Evolutionary conservation across 2,329 filamentous ascomycete species (phyloP).

Genomic region (Botryotinia calthae): DNA sequence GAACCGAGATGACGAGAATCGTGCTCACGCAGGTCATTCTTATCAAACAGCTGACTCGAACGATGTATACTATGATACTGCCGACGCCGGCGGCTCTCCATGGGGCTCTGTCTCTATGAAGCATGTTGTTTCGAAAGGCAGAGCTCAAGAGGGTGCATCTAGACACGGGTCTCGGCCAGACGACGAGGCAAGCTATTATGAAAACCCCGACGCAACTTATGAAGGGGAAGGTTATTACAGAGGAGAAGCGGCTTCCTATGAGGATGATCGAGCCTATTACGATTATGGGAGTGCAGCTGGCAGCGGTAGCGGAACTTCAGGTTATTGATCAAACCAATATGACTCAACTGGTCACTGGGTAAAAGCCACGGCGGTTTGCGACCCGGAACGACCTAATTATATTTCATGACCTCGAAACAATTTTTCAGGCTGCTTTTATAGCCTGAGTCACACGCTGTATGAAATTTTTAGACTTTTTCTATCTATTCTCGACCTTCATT

Average conservation of each 20-base stretch:
- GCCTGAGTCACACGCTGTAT: background rate
- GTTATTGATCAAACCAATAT: constrained; percentile 9
- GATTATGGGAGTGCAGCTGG: constrained; percentile 37
- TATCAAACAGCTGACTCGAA: constrained; percentile 60
- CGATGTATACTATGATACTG: constrained; percentile 52
- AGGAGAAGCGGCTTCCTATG: constrained; percentile 30
- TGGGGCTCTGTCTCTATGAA: constrained; percentile 69
- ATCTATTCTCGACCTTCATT: background rate
- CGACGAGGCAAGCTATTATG: constrained; percentile 31
- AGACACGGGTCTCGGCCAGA: constrained; percentile 39
- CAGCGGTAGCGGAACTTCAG: constrained; percentile 30
- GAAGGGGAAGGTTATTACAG: constrained; percentile 34
- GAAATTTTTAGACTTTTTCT: background rate
- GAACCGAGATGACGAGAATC: constrained; percentile 62
- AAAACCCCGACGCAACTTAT: constrained; percentile 24
- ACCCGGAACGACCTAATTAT: constrained; percentile 7
- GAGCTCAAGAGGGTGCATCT: constrained; percentile 45
- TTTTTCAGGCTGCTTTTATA: background rate
- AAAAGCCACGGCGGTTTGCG: background rate
- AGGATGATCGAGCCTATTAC: constrained; percentile 33
- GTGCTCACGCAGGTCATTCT: constrained; percentile 59
- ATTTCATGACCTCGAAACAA: background rate
- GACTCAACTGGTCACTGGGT: background rate
- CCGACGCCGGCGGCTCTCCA: constrained; percentile 61
- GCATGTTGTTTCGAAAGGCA: constrained; percentile 47